phyloP scores from a whole-genome alignment of 2,329 filamentous ascomycete species.

The Neurospora sp. region DNA sequence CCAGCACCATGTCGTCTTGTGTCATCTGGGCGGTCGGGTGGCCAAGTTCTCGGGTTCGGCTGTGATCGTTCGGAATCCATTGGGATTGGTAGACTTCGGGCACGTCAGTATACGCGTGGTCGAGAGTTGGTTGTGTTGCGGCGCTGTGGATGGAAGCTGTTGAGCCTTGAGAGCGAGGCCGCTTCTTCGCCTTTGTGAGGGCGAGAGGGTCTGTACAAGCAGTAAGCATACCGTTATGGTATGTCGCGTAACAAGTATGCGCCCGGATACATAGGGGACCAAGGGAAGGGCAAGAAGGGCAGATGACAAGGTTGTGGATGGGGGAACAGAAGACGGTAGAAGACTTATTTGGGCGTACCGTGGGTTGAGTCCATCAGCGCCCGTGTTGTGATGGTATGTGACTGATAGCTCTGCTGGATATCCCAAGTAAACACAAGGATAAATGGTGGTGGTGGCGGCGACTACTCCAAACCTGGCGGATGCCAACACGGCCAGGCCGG shows the following conservation, averaged over 20 bases:
- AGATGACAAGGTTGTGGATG: conserved; percentile 1
- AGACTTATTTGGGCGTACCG: conserved; percentile 15
- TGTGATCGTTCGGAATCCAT: conserved; percentile 39
- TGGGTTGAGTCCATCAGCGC: conserved; percentile 19
- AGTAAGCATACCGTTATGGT: conserved; percentile 3
- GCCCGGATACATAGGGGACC: neutral
- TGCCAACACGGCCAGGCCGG: neutral
- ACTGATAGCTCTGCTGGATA: neutral
- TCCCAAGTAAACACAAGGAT: neutral
- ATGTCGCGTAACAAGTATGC: conserved; percentile 4
- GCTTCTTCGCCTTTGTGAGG: conserved; percentile 36
- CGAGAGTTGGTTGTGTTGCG: conserved; percentile 40
- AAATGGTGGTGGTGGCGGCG: neutral
- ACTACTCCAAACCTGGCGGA: neutral
- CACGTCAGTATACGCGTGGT: conserved; percentile 36
- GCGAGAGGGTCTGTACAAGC: conserved; percentile 21
- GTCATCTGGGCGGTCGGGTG: conserved; percentile 36
- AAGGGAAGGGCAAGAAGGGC: neutral
- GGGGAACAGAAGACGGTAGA: conserved; percentile 5
- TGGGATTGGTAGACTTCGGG: conserved; percentile 36
- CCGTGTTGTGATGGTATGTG: conserved; percentile 6
- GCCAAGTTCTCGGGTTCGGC: conserved; percentile 33
- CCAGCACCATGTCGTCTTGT: conserved; percentile 49
- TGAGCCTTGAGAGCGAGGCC: conserved; percentile 44
- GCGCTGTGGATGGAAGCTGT: conserved; percentile 47